Evolutionary conservation across 257 asterid species (phyloP).

Genomic region (Nicotiana otophora): DNA sequence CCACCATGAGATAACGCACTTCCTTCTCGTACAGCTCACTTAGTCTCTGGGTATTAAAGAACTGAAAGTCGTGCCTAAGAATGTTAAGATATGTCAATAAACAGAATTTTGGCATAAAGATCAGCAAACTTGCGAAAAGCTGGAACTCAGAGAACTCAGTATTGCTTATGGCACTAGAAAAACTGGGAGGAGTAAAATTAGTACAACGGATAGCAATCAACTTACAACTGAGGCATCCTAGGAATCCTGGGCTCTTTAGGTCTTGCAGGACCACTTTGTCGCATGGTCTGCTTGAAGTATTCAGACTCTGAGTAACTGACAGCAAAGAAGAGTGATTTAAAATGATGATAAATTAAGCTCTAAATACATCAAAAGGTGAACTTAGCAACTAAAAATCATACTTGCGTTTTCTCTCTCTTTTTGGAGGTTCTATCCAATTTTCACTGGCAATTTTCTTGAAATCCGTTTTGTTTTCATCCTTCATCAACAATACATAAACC

Average conservation of each 20-base stretch:
- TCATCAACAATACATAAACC: conserved; percentile 13
- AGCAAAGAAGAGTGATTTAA: conserved; percentile 3
- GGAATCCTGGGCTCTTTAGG: conserved; percentile 99
- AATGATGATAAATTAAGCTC: neutral
- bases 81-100: conserved; percentile 20
- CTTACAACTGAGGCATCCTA: conserved; percentile 99
- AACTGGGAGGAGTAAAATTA: neutral
- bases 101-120: conserved; percentile 3
- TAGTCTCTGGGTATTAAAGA: conserved; percentile 97
- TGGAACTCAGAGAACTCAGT: neutral
- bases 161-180: conserved; percentile 4
- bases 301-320: conserved; percentile 91
- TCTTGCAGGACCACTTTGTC: conserved; percentile 90
- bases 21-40: conserved; percentile 95
- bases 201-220: conserved; percentile 10
- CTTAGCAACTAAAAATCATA: conserved; percentile 33
- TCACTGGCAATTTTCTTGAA: conserved; percentile 95
- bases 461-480: conserved; percentile 87
- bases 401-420: conserved; percentile 98
- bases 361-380: neutral
- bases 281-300: conserved; percentile 99
- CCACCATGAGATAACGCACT: conserved; percentile 93
- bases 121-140: neutral
- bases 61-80: conserved; percentile 96
- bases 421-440: conserved; percentile 90